Conservation (phyloP, 1,284 basidiomycete species). For the Cryptococcus sp. region DNA sequence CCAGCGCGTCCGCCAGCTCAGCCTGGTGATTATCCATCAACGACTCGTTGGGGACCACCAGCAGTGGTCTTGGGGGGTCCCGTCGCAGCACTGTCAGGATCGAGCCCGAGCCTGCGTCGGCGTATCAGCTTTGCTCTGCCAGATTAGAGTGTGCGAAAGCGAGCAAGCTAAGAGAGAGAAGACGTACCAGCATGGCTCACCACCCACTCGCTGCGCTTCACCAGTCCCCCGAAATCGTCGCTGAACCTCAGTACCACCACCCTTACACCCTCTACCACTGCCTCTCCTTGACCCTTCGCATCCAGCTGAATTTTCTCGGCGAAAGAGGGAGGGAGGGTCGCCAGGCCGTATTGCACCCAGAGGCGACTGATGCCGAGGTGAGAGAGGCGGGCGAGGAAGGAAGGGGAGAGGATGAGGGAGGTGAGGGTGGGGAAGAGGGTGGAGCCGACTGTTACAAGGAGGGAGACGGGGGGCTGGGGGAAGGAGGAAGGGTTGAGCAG, state of each 20-base stretch:
- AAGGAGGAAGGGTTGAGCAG: too few relatives aligned
- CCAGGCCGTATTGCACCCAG: conserved; percentile 71
- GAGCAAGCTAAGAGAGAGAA: too few relatives aligned
- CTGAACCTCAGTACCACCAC: conserved; percentile 71
- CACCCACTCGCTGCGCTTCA: conserved; percentile 67
- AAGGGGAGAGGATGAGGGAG: conserved; percentile 58
- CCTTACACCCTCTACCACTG: conserved; percentile 53
- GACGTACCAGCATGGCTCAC: conserved; percentile 86
- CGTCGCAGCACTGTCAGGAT: conserved; percentile 79
- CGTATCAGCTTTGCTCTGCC: not conserved
- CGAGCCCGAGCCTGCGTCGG: conserved; percentile 78
- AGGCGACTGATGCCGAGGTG: conserved; percentile 59
- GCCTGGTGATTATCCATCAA: conserved; percentile 91
- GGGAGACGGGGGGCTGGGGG: conserved; percentile 28
- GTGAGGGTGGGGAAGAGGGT: conserved; percentile 75
- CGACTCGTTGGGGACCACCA: conserved; percentile 84
- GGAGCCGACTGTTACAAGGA: conserved; percentile 86
- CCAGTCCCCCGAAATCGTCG: conserved; percentile 63
- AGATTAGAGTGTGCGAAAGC: too few relatives aligned
- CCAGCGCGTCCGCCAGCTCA: conserved; percentile 75
- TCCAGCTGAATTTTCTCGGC: not conserved
- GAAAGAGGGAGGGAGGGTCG: conserved; percentile 20
- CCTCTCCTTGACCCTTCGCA: conserved; percentile 11
- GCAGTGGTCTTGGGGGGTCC: conserved; percentile 62
- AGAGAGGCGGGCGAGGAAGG: conserved; percentile 58